phyloP scores from a whole-genome alignment of 768 basidiomycete genomes.

The Stropharia rugosoannulata region DNA sequence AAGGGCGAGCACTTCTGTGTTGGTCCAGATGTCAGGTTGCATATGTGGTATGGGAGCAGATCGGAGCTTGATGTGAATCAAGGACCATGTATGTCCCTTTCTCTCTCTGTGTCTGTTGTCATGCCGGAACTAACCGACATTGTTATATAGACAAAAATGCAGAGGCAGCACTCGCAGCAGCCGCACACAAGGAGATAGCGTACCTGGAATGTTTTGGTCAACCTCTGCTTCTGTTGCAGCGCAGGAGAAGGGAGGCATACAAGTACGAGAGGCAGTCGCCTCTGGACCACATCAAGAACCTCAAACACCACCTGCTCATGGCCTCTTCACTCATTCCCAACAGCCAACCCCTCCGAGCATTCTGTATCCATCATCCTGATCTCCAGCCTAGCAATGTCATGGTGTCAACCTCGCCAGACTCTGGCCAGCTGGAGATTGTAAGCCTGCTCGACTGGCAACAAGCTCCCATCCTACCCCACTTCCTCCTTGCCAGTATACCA shows the following conservation, averaged over 20 bases:
- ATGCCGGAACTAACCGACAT: slow-evolving; percentile 27
- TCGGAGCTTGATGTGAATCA: slow-evolving; percentile 36
- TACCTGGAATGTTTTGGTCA: slow-evolving; percentile 47
- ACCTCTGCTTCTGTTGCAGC: slow-evolving; percentile 44
- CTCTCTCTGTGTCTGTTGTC: slow-evolving; percentile 24
- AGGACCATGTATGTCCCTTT: slow-evolving; percentile 34
- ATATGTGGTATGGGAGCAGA: slow-evolving; percentile 39
- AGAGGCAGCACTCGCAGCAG: slow-evolving; percentile 42
- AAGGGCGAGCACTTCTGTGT: slow-evolving; percentile 29
- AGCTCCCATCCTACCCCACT: slow-evolving; percentile 48
- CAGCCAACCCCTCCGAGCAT: slow-evolving; percentile 35
- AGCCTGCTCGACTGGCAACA: slow-evolving; percentile 57
- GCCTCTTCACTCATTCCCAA: slow-evolving; percentile 43
- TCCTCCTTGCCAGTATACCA: slow-evolving; percentile 49
- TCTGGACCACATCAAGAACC: slow-evolving; percentile 46
- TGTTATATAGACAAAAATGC: slow-evolving; percentile 38
- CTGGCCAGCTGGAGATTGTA: slow-evolving; percentile 32
- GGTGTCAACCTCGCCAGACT: slow-evolving; percentile 41
- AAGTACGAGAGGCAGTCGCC: slow-evolving; percentile 41
- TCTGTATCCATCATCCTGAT: slow-evolving; percentile 53
- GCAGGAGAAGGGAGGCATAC: slow-evolving; percentile 42
- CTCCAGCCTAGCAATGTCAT: slow-evolving; percentile 51
- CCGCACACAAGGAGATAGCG: slow-evolving; percentile 45
- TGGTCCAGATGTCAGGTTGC: slow-evolving; percentile 25
- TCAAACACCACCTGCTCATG: slow-evolving; percentile 47